Evolutionary conservation across 371 early-diverging fungal genomes (phyloP).

Genomic region (Gilbertella persicaria): DNA sequence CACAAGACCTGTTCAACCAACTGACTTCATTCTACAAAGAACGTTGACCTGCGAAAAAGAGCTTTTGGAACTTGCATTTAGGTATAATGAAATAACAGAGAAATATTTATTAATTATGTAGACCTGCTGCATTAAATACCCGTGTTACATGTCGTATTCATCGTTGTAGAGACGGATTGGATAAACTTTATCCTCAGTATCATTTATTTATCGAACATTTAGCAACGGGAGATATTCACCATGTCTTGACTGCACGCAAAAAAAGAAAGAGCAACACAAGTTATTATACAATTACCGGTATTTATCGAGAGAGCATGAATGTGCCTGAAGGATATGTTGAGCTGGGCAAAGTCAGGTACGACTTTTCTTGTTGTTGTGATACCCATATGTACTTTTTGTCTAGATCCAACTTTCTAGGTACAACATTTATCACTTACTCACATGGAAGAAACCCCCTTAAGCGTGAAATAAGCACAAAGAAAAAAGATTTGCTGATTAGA

Average conservation of each 20-base stretch:
- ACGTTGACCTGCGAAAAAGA: conserved; percentile 29
- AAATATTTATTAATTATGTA: conserved; percentile 17
- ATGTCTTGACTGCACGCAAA: conserved; percentile 71
- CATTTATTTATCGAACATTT: conserved; percentile 76
- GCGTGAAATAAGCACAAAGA: conserved; percentile 32
- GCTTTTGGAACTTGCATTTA: conserved; percentile 38
- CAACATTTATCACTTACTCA: conserved; percentile 78
- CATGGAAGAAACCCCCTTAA: conserved; percentile 64
- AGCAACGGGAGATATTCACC: conserved; percentile 39
- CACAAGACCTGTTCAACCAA: conserved; percentile 39
- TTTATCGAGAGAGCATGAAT: conserved; percentile 18
- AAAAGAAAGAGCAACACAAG: conserved; percentile 70
- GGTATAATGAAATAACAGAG: conserved; percentile 21
- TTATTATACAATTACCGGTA: conserved; percentile 71
- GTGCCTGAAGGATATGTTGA: conserved; percentile 28
- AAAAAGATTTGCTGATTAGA: conserved; percentile 49
- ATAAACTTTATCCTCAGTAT: conserved; percentile 73
- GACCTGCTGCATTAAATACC: conserved; percentile 75
- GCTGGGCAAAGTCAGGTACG: conserved; percentile 66
- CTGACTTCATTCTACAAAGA: conserved; percentile 35
- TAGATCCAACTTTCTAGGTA: conserved; percentile 87
- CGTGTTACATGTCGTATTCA: conserved; percentile 77
- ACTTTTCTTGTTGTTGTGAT: background rate
- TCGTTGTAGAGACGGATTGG: conserved; percentile 70
- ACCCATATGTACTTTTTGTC: background rate